Evolutionary conservation across 2,329 filamentous ascomycete genomes (phyloP), one percentile per base, ranked within the genome.

Genomic region (Aureobasidium namibiae): DNA sequence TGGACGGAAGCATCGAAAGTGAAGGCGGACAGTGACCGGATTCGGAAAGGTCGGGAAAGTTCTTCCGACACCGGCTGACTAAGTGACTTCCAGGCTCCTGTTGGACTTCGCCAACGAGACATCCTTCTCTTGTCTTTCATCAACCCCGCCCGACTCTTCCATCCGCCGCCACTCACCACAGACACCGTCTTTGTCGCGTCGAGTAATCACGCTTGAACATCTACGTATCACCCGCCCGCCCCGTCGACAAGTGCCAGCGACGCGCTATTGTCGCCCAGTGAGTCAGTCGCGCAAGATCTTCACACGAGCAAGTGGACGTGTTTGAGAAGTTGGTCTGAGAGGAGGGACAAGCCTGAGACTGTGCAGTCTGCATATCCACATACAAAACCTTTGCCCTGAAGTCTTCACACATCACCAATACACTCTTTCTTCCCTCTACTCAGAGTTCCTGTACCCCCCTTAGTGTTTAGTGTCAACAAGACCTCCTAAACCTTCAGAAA

Each of bases 251-350:
- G 54, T 39, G 41, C 42, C 41, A 48, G 41, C 42, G 48, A 38
- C 41, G 54, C 42, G 42, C 54, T 33, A 29, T 57, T 33, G 54
- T 31, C 52, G 42, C 42, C n/a, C 16, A 57, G 54, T 57, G 54
- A 57, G 54, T 57, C 54, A 57, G 54, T 42, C 33, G 42, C 42
- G 42, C 54, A 57, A 57, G 54, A 57, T 48, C 54, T 57, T 57
- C 54, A 38, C 42, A 36, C 54, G 33, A 48, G 54, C 54, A 57
- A 57, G 54, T 57, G 54, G 54, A 57, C 48, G 54, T 48, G 54
- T 46, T 57, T 46, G 41, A 57, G 54, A 42, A 57, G 33, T 48
- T 39, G 42, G 54, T 48, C 42, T 57, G 54, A 57, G 54, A 57
- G 54, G 54, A 57, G 54, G 54, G 42, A 46, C 42, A 31, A 44